Percentiles rank a stretch among this genome's conserved stretches.
Conservation (phyloP, 75 land plant species). For the Sequoiadendron giganteum region DNA sequence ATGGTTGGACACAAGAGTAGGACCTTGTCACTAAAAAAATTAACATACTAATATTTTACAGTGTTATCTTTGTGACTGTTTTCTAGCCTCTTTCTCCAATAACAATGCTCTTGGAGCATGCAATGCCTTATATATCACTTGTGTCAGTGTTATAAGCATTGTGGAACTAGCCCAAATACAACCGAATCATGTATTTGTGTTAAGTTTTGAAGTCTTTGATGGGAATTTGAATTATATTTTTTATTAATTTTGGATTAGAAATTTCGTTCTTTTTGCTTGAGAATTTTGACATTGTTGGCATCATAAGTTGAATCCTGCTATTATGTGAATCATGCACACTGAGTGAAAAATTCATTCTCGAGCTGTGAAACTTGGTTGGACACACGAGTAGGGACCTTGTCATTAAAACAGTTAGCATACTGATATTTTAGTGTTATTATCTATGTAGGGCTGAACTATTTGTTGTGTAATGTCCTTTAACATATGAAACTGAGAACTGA, state of each 20-base stretch:
- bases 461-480: constrained; percentile 11
- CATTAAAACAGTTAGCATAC: background rate
- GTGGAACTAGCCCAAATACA: no score
- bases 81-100: no score
- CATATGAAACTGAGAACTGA: background rate
- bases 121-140: no score
- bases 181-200: background rate
- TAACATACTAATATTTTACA: background rate
- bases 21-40: background rate
- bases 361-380: background rate
- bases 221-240: background rate
- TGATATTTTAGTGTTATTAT: background rate
- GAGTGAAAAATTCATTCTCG: background rate
- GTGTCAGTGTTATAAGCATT: no score
- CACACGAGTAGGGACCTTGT: background rate
- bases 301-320: background rate
- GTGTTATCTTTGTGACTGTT: no score
- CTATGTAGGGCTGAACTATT: background rate
- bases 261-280: background rate
- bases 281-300: background rate
- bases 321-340: background rate
- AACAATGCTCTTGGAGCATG: no score
- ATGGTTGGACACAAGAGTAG: background rate
- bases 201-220: background rate
- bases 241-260: background rate